These are phyloP conservation scores for Myxozyma neglecta DNA, from an alignment of 805 yeast species.

Conservation along the genomic window DNA sequence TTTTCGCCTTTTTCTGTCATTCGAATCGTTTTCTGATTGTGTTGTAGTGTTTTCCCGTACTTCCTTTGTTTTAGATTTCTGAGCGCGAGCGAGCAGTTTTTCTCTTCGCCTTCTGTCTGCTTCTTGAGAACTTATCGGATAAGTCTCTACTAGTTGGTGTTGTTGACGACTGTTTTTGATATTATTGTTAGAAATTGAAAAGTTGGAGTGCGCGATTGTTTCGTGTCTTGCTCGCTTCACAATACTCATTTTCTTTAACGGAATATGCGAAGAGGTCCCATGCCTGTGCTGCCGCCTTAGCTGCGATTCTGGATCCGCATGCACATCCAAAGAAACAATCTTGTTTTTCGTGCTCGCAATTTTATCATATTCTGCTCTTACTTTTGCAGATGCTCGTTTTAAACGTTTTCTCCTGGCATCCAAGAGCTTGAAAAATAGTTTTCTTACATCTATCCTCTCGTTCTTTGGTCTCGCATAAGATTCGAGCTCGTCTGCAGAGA, in stretches of 20 bases:
- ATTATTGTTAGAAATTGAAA: neutral
- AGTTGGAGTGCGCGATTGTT: constrained; percentile 14
- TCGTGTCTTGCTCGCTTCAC: constrained; percentile 24
- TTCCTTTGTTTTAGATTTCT: neutral
- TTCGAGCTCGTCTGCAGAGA: constrained; percentile 36
- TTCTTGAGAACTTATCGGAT: constrained; percentile 17
- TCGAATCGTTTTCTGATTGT: no score
- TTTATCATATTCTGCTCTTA: constrained; percentile 21
- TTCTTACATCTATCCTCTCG: constrained; percentile 11
- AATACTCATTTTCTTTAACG: constrained; percentile 20
- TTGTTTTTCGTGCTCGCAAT: constrained; percentile 15
- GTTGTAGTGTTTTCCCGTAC: no score
- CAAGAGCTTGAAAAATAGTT: constrained; percentile 35
- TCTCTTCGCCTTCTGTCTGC: constrained; percentile 20
- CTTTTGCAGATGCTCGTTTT: constrained; percentile 17
- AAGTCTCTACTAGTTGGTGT: neutral
- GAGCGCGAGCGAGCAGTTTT: constrained; percentile 5
- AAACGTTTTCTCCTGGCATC: constrained; percentile 40
- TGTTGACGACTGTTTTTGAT: neutral
- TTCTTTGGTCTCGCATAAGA: neutral
- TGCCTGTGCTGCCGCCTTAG: constrained; percentile 1
- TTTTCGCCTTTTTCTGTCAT: no score
- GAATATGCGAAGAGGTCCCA: neutral
- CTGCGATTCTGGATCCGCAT: constrained; percentile 13
- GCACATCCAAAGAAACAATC: constrained; percentile 22